Evolutionary conservation across 352 stramenopile genomes (phyloP), one percentile per base, ranked within the genome.

Genomic region (Globisporangium acanthophoron): DNA sequence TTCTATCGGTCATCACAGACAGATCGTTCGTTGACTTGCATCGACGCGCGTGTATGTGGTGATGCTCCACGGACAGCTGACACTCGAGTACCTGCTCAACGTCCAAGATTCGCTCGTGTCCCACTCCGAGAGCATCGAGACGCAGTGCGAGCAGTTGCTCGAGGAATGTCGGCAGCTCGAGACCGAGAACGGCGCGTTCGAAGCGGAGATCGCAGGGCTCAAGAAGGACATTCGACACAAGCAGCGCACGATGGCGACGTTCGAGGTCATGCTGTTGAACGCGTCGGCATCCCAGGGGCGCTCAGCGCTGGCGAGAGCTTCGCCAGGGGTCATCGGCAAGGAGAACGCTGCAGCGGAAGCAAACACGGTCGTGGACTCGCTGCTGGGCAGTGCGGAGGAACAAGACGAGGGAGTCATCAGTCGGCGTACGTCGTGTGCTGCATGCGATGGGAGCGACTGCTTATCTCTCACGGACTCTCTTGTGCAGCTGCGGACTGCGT

Each of bases 171-270:
- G 83, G 64, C 56, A 73, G 11, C 61, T 94, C 9, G 80, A 90
- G 51, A 52, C 24, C 6, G 76, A 91, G 40, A 92, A 94, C 57
- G 65, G 76, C 9, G 74, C 75, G 52, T 67, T 80, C 6, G 75
- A 90, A 51, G 62, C 56, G 1, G 81, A 94, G 41, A 76, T 92
- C 39, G 41, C 61, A 1, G 65, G 64, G n/a, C 64, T 94, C 27
- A 90, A 90, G 61, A 80, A 85, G 37, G 84, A 90, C 5, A 90
- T 92, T 27, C 71, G 75, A 3, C 80, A 91, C 21, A 94, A 92
- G 54, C 81, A 94, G 48, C 81, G 77, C 41, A 92, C 84, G 8
- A 83, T 92, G 46, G 79, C 84, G 5, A 94, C 84, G 13, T 80
- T 92, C 24, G 84, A 94, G 56, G 45, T 90, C 15, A 88, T 94